Percentiles rank a stretch among this genome's conserved stretches.
Evolutionary conservation across 192 early-diverging fungal species (phyloP).

Genomic region (Dispira parvispora): DNA sequence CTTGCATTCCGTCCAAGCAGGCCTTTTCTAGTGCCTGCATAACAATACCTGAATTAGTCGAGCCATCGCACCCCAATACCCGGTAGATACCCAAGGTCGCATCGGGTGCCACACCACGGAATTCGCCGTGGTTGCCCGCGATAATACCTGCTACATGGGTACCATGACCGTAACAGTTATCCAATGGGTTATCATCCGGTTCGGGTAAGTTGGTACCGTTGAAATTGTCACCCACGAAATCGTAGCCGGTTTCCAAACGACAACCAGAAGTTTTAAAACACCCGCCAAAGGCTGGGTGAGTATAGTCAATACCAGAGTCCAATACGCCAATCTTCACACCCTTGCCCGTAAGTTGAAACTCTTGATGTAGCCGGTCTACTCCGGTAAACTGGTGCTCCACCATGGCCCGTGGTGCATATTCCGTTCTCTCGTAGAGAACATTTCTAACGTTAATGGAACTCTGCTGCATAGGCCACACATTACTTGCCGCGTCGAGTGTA

Average conservation of each 20-base stretch:
- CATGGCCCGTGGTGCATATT: too few relatives aligned
- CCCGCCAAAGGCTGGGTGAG: slow-evolving; percentile 28
- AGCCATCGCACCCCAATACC: slow-evolving; percentile 60
- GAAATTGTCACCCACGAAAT: slow-evolving; percentile 39
- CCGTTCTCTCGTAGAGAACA: too few relatives aligned
- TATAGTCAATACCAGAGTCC: slow-evolving; percentile 31
- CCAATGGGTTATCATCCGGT: slow-evolving; percentile 36
- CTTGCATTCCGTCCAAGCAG: slow-evolving; percentile 46
- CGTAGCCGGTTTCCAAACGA: slow-evolving; percentile 38
- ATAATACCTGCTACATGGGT: slow-evolving; percentile 57
- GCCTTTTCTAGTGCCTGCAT: slow-evolving; percentile 60
- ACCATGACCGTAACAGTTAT: slow-evolving; percentile 45
- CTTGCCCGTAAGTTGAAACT: slow-evolving; percentile 12
- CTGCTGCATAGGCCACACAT: not conserved
- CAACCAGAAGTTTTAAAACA: slow-evolving; percentile 37
- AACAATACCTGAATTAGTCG: slow-evolving; percentile 50
- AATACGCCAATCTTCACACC: slow-evolving; percentile 29
- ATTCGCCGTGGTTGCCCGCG: slow-evolving; percentile 41
- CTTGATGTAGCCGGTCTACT: not conserved
- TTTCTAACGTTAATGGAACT: not conserved
- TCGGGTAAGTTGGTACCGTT: slow-evolving; percentile 18
- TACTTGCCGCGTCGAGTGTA: not conserved
- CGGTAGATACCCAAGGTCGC: slow-evolving; percentile 66
- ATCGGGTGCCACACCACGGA: slow-evolving; percentile 67
- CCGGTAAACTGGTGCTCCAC: not conserved